Base-by-base conservation (phyloP, 208 protist species). In the Leishmania amazonensis region DNA sequence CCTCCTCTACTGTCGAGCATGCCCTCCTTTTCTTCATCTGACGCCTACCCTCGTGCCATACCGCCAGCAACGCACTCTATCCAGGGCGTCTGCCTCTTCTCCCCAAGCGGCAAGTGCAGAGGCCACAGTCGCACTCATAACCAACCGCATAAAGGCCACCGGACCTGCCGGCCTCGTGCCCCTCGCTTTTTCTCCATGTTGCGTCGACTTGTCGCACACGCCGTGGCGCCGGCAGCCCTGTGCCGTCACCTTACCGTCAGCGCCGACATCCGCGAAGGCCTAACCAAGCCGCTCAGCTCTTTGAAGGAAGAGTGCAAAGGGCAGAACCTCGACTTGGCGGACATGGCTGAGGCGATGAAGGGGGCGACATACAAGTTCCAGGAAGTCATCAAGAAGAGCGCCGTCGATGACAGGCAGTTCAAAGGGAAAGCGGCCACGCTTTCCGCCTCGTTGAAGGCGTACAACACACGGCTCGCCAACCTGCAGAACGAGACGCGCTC, bases 231-330 rank as follows among this genome's bases (percentile, higher is more conserved):
- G 54, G 65, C 47, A 7, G 64, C 45, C 57, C 58, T 75, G 45
- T 83, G 83, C 65, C 60, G 83, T 3, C 38, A 80, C 38, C 64
- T 86, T 9, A 87, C 80, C 28, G 49, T 96, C 31, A 85, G 79
- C 47, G 78, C 71, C 7, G 88, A 93, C 35, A 83, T 75, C 8
- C 90, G 93, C 49, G 93, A 98, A 28, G 78, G 40, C 62, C 78
- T 98, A 15, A 96, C 93, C 1, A 94, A 92, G 86, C 88, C 94
- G 74, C 89, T 98, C 13, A 88, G 89, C 58, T 88, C 92, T 0
- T 45, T 98, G 42, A 96, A 95, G 80, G 93, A 98, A 73, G 94
- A 98, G 78, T 93, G 92, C 84, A 96, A 95, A 75, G 93, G 94
- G 11, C 95, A 98, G 49, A 87, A 88, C 54, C 82, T 98, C 24